phyloP scores from a whole-genome alignment of 345 rosid genomes.

The Capsella bursapastoris region DNA sequence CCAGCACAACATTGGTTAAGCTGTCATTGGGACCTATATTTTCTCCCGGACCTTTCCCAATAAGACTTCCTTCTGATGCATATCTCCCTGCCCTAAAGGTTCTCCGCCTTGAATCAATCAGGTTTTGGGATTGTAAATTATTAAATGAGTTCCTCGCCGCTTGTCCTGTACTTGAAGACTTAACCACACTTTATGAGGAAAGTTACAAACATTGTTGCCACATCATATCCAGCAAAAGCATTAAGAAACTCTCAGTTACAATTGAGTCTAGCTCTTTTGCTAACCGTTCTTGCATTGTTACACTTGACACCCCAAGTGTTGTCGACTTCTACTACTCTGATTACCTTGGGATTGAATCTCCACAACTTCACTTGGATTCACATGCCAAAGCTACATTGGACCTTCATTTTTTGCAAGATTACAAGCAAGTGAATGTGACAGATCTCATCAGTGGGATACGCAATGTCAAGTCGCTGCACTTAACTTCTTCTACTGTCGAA shows the following conservation, averaged over 20 bases:
- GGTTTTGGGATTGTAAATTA: background rate
- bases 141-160: background rate
- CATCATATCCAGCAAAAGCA: background rate
- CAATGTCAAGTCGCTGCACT: background rate
- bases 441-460: background rate
- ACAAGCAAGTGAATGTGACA: background rate
- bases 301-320: background rate
- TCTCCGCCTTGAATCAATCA: background rate
- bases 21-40: background rate
- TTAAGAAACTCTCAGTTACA: background rate
- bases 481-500: background rate
- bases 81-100: background rate
- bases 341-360: background rate
- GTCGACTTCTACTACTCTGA: background rate
- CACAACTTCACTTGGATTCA: background rate
- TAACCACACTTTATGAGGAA: background rate
- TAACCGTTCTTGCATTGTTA: background rate
- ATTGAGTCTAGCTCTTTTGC: background rate
- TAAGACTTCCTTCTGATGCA: background rate
- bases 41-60: background rate
- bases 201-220: no score
- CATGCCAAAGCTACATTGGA: background rate
- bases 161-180: background rate
- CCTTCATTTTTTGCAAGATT: background rate
- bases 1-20: background rate